These are phyloP conservation scores for Leccinum subtestaceum DNA, from an alignment of 768 basidiomycete species.

Conservation along the genomic window DNA sequence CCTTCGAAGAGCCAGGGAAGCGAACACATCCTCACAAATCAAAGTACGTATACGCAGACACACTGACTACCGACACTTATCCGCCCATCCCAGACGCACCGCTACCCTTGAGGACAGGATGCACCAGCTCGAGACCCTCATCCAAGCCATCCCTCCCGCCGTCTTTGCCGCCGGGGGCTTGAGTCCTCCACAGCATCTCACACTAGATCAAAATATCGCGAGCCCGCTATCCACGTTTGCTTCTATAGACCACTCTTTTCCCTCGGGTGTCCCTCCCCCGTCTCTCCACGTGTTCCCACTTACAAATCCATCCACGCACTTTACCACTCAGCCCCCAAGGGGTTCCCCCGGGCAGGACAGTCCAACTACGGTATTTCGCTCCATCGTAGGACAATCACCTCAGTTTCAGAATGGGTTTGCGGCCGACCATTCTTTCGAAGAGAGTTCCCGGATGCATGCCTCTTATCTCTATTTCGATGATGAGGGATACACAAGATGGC, in stretches of 20 bases:
- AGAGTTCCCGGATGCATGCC: constrained; percentile 62
- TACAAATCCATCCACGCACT: constrained; percentile 78
- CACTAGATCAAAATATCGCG: constrained; percentile 31
- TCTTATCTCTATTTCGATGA: constrained; percentile 87
- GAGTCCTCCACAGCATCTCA: constrained; percentile 33
- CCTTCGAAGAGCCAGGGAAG: constrained; percentile 86
- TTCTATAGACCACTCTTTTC: constrained; percentile 40
- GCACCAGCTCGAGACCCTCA: constrained; percentile 83
- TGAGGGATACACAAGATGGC: constrained; percentile 85
- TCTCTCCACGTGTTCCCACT: constrained; percentile 76
- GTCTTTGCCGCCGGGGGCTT: constrained; percentile 66
- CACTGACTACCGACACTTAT: constrained; percentile 6
- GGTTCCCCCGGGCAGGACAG: constrained; percentile 46
- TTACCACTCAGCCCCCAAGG: constrained; percentile 47
- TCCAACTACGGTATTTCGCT: constrained; percentile 40
- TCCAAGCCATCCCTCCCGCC: constrained; percentile 79
- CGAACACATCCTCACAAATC: constrained; percentile 85
- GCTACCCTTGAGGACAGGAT: constrained; percentile 85
- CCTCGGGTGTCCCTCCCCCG: constrained; percentile 70
- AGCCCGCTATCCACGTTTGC: constrained; percentile 39
- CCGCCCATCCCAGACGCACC: constrained; percentile 51
- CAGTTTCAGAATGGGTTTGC: constrained; percentile 19
- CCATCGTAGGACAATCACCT: constrained; percentile 39
- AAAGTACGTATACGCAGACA: constrained; percentile 52
- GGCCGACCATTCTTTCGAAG: constrained; percentile 51